Percentiles rank a stretch among this genome's conserved stretches.
phyloP scores from a whole-genome alignment of 164 flowering plant species.

The Nymphaea colorata region DNA sequence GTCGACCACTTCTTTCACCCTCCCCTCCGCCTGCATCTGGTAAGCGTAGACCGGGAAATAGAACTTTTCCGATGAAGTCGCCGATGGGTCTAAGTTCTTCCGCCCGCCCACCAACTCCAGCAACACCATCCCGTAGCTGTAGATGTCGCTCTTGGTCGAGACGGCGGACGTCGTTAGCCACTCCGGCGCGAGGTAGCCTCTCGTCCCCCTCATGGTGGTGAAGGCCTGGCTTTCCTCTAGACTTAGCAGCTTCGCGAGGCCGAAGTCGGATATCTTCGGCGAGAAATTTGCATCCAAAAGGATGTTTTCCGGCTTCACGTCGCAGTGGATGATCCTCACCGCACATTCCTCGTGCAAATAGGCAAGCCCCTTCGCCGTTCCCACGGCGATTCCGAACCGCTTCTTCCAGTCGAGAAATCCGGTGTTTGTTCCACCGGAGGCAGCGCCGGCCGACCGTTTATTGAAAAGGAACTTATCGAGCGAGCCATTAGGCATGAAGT shows the following conservation, averaged over 20 bases:
- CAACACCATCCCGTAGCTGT: background rate
- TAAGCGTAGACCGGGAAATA: background rate
- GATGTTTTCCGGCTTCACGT: slow-evolving; percentile 1
- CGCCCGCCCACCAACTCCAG: background rate
- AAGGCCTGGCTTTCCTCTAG: background rate
- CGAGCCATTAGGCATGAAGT: slow-evolving; percentile 18
- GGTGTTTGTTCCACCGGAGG: background rate
- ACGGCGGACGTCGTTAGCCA: background rate
- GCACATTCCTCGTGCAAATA: background rate
- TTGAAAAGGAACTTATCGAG: slow-evolving; percentile 7
- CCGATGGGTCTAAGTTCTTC: background rate
- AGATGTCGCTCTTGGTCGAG: background rate
- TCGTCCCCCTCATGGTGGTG: slow-evolving; percentile 1
- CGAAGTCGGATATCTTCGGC: background rate
- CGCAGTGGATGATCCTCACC: background rate
- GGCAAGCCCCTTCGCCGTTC: background rate
- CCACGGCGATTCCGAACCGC: background rate
- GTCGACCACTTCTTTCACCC: background rate
- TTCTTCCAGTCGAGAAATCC: background rate
- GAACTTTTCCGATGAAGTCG: background rate
- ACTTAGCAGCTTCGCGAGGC: background rate
- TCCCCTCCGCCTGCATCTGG: background rate
- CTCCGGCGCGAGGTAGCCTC: slow-evolving; percentile 1
- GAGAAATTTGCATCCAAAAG: background rate
- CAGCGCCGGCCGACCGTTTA: background rate